Evolutionary conservation across 352 stramenopile species (phyloP).

Genomic region (Phytophthora pistaciae): DNA sequence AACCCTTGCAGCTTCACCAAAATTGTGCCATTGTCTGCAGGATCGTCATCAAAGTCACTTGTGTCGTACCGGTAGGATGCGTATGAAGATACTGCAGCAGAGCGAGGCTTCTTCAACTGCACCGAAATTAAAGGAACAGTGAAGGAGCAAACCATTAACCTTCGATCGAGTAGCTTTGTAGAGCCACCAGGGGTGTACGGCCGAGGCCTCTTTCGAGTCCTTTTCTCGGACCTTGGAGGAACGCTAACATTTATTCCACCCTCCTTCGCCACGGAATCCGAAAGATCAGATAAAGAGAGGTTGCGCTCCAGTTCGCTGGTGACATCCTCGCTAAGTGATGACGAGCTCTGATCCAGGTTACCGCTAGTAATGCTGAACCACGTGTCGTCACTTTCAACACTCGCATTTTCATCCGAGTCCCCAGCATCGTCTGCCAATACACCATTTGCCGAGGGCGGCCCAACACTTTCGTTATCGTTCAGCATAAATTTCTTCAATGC

Average conservation of each 20-base stretch:
- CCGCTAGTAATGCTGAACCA: slow-evolving; percentile 91
- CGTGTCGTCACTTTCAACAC: slow-evolving; percentile 87
- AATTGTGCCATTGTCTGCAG: slow-evolving; percentile 69
- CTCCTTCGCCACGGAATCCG: slow-evolving; percentile 12
- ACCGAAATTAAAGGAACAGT: slow-evolving; percentile 85
- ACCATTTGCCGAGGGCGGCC: slow-evolving; percentile 19
- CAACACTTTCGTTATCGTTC: slow-evolving; percentile 42
- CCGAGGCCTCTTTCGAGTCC: slow-evolving; percentile 36
- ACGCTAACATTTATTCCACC: slow-evolving; percentile 7
- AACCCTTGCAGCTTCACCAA: slow-evolving; percentile 86
- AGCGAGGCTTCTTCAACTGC: slow-evolving; percentile 80
- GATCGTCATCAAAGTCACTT: slow-evolving; percentile 66
- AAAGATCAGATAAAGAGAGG: slow-evolving; percentile 31
- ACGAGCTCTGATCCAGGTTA: slow-evolving; percentile 53
- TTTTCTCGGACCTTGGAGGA: slow-evolving; percentile 32
- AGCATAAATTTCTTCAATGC: slow-evolving; percentile 62
- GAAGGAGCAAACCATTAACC: slow-evolving; percentile 83
- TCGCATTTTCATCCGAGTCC: slow-evolving; percentile 71
- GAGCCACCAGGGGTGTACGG: slow-evolving; percentile 24
- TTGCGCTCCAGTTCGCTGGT: slow-evolving; percentile 16
- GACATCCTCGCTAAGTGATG: slow-evolving; percentile 20
- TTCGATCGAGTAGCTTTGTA: slow-evolving; percentile 72
- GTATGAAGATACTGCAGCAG: slow-evolving; percentile 48
- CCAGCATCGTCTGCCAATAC: slow-evolving; percentile 30
- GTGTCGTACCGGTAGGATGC: slow-evolving; percentile 73